Evolutionary conservation across 176 grass and related monocot species (phyloP).

Genomic region (Paspalum vaginatum): DNA sequence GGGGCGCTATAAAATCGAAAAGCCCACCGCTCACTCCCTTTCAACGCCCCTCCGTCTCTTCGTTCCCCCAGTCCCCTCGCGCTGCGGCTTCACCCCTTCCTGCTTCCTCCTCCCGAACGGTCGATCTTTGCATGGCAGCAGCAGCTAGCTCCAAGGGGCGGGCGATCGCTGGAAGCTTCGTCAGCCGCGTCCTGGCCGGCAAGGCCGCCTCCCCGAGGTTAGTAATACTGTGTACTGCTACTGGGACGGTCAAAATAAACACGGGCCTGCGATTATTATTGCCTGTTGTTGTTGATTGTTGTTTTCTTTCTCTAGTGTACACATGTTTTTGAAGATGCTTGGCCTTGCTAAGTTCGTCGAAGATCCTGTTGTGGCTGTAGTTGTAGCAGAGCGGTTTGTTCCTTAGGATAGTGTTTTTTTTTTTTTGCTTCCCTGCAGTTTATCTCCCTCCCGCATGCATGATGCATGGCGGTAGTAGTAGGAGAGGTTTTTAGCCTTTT

Average conservation of each 20-base stretch:
- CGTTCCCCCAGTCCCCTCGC: background rate
- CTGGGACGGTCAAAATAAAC: too few relatives aligned
- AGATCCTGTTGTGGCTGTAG: background rate
- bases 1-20: constrained; percentile 39
- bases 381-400: background rate
- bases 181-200: constrained; percentile 68
- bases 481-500: too few relatives aligned
- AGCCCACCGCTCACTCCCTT: background rate
- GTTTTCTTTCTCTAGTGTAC: background rate
- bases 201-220: constrained; percentile 55
- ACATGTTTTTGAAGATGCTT: too few relatives aligned
- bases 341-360: background rate
- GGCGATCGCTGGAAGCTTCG: constrained; percentile 71
- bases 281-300: too few relatives aligned
- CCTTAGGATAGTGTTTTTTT: background rate
- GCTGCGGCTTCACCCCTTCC: background rate
- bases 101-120: background rate
- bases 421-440: too few relatives aligned
- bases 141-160: constrained; percentile 74
- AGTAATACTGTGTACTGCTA: too few relatives aligned
- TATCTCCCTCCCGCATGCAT: too few relatives aligned
- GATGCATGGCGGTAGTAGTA: too few relatives aligned
- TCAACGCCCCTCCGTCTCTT: background rate
- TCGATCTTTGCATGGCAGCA: constrained; percentile 90
- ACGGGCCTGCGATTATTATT: background rate